These are phyloP conservation scores for Trichoderma citrinoviride DNA, from an alignment of 2,329 filamentous ascomycete species.

Conservation along the genomic window DNA sequence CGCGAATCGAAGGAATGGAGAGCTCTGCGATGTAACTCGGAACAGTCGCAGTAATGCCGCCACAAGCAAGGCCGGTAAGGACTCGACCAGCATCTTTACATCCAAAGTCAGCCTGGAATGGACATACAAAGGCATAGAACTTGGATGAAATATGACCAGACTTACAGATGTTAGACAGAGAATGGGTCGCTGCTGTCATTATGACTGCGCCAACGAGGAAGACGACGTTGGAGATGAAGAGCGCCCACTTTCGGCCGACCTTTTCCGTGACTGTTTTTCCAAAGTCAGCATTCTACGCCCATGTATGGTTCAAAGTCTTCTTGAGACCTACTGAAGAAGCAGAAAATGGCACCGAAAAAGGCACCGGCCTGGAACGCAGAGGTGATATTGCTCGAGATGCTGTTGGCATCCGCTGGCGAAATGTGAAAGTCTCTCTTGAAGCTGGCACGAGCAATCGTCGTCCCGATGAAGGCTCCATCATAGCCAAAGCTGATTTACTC, in stretches of 20 bases:
- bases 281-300: background rate
- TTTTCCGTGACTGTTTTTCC: constrained; percentile 41
- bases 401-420: constrained; percentile 29
- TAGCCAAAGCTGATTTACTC: constrained; percentile 46
- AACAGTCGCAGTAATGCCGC: constrained; percentile 56
- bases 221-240: constrained; percentile 44
- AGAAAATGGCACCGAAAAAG: constrained; percentile 52
- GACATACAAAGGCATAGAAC: fast-evolving
- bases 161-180: constrained; percentile 45
- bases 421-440: constrained; percentile 46
- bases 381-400: constrained; percentile 45
- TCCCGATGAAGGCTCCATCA: constrained; percentile 54
- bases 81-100: constrained; percentile 54
- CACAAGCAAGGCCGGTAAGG: constrained; percentile 56
- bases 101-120: background rate
- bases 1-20: constrained; percentile 56
- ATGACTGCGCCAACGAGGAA: constrained; percentile 46
- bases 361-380: constrained; percentile 49
- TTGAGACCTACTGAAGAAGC: constrained; percentile 37
- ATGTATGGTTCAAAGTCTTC: background rate
- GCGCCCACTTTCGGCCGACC: constrained; percentile 49
- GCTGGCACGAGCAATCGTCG: constrained; percentile 48
- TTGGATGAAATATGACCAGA: fast-evolving
- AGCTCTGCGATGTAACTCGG: constrained; percentile 64
- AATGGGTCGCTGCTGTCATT: constrained; percentile 41